Evolutionary conservation across 2,329 filamentous ascomycete species (phyloP).

Genomic region (Cephalotrichum gorgonifer): DNA sequence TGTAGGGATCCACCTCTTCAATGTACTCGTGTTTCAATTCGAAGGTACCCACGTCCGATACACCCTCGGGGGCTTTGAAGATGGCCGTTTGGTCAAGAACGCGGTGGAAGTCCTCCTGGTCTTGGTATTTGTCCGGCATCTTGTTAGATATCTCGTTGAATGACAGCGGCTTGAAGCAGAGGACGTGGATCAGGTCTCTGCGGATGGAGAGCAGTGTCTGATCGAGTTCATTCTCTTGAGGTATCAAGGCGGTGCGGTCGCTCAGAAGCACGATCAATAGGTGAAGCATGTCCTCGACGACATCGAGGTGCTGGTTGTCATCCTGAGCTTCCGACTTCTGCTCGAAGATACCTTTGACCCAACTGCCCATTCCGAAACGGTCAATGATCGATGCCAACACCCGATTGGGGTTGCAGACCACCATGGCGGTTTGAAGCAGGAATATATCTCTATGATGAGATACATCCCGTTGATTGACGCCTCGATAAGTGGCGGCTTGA

Average conservation of each 20-base stretch:
- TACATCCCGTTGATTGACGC: slow-evolving; percentile 80
- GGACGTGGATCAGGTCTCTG: slow-evolving; percentile 81
- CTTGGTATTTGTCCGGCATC: slow-evolving; percentile 79
- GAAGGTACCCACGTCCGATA: slow-evolving; percentile 89
- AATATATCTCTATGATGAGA: slow-evolving; percentile 94
- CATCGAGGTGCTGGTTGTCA: slow-evolving; percentile 77
- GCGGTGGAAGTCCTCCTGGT: slow-evolving; percentile 77
- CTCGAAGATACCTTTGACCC: slow-evolving; percentile 77
- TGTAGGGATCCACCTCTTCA: slow-evolving; percentile 87
- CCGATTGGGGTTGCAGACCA: slow-evolving; percentile 71
- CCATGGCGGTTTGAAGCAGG: slow-evolving; percentile 80
- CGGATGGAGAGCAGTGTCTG: slow-evolving; percentile 64
- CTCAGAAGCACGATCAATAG: slow-evolving; percentile 84
- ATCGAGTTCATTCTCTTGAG: slow-evolving; percentile 53
- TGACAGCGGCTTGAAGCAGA: slow-evolving; percentile 93
- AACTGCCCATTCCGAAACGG: slow-evolving; percentile 77
- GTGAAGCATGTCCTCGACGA: slow-evolving; percentile 93
- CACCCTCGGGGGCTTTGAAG: slow-evolving; percentile 81
- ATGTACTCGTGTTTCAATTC: slow-evolving; percentile 81
- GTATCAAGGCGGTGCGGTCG: slow-evolving; percentile 72
- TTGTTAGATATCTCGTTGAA: slow-evolving; percentile 86
- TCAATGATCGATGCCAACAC: slow-evolving; percentile 86
- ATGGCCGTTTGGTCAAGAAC: slow-evolving; percentile 80
- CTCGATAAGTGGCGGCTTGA: slow-evolving; percentile 88
- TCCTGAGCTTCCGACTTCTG: slow-evolving; percentile 66